A percentile compares a stretch with the other conserved stretches of the same genome.
These are phyloP conservation scores for Dalbergia cultrata DNA, from an alignment of 306 rosid species.

Conservation along the genomic window DNA sequence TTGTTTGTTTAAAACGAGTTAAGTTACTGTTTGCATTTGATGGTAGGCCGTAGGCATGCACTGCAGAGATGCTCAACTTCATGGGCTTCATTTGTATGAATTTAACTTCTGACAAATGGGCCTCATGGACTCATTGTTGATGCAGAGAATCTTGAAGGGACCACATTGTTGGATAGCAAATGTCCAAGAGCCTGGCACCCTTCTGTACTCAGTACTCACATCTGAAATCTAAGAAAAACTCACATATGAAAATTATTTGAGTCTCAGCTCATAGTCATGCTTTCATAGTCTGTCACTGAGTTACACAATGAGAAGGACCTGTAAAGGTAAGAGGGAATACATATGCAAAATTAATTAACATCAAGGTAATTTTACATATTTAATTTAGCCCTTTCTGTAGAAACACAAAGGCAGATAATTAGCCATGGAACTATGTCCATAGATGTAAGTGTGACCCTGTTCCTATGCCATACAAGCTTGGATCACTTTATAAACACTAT, in stretches of 20 bases:
- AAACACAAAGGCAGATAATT: not conserved
- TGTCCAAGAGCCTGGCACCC: not conserved
- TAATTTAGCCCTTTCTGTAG: not conserved
- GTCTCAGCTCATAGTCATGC: not conserved
- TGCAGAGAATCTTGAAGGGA: not conserved
- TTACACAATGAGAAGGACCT: too few relatives aligned
- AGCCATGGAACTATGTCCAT: not conserved
- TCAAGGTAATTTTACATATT: not conserved
- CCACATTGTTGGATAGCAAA: not conserved
- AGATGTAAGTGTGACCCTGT: not conserved
- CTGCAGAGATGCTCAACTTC: not conserved
- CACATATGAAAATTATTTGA: too few relatives aligned
- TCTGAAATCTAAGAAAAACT: too few relatives aligned
- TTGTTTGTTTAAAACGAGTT: not conserved
- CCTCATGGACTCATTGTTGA: slow-evolving; percentile 20
- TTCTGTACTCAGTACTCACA: not conserved
- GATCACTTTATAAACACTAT: not conserved
- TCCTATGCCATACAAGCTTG: not conserved
- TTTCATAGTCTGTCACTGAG: not conserved
- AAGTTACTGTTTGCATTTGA: not conserved
- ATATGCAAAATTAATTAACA: not conserved
- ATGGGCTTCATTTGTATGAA: slow-evolving; percentile 28
- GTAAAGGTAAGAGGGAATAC: not conserved
- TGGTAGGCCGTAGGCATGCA: not conserved
- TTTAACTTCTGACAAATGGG: slow-evolving; percentile 37